Evolutionary conservation across 2,329 filamentous ascomycete genomes (phyloP), one percentile per base, ranked within the genome.

Genomic region (Calonectria fujianensis): DNA sequence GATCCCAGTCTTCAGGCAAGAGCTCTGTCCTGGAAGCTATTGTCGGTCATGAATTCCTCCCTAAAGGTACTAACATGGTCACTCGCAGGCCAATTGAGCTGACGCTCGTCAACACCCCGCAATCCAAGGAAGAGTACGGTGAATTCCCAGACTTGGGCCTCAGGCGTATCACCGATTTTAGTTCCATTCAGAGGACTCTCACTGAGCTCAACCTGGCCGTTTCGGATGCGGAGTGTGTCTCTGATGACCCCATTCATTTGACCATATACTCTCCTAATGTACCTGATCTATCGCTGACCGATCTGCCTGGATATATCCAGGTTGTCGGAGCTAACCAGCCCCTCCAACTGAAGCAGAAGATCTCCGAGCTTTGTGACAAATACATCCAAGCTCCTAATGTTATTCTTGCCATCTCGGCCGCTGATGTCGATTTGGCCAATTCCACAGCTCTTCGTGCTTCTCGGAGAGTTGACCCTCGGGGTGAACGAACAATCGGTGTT

Each of bases 31-130:
- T 99, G 63, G 97, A 99, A 85, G 95, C 97, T 27, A 98, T 99
- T 75, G 97, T 99, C 70, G 97, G 97, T 7, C 97, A 99, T 82
- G 97, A 99, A 81, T 99, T 99, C 79, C 87, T 99, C 59, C 97
- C 97, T 8, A 99, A 99, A 85, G 97, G 97, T n/a, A 93, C 93
- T 52, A 99, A 99, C 82, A 99, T 99, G 97, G 97, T 99, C 65
- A 99, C 97, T 11, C 91, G 97, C 51, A 90, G 97, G 74, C 97
- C 97, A 0, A 99, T 99, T 83, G 97, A 99, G 85, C 90, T 99
- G 71, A 99, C 97, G 0, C 90, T 99, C 8, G 93, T 99, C 85
- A 98, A 99, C 85, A 98, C 96, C 0, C 96, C 96, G 0, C 94
- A 96, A 72, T 93, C 95, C 1, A 91, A 93, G 57, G 92, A 94